phyloP scores from a whole-genome alignment of 495 filamentous ascomycete species.

The Arthonia radiata region DNA sequence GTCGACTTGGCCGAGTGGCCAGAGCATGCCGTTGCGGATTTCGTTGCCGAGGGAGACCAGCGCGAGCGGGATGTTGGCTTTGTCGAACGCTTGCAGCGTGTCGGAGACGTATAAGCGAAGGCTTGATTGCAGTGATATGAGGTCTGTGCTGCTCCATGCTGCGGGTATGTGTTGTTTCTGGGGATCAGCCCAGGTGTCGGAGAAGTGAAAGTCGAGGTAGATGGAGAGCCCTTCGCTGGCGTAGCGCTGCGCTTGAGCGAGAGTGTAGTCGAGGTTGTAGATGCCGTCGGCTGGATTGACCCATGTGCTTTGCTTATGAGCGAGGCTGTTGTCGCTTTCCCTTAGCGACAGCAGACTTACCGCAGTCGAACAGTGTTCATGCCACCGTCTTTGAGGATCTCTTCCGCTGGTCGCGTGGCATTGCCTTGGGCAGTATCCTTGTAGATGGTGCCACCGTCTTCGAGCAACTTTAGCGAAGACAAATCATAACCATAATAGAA shows the following conservation, averaged over 20 bases:
- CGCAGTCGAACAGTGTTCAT: slow-evolving; percentile 50
- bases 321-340: slow-evolving; percentile 12
- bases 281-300: slow-evolving; percentile 16
- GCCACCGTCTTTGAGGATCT: slow-evolving; percentile 34
- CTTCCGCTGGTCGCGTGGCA: slow-evolving; percentile 27
- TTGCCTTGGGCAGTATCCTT: slow-evolving; percentile 27
- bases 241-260: slow-evolving; percentile 37
- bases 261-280: slow-evolving; percentile 45
- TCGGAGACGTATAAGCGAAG: slow-evolving; percentile 41
- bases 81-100: slow-evolving; percentile 32
- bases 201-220: slow-evolving; percentile 47
- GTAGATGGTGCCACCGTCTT: slow-evolving; percentile 33
- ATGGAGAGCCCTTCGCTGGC: slow-evolving; percentile 36
- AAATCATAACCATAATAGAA: slow-evolving; percentile 46
- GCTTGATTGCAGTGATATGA: slow-evolving; percentile 31
- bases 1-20: slow-evolving; percentile 29
- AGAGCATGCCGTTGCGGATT: slow-evolving; percentile 36
- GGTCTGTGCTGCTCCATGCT: slow-evolving; percentile 29
- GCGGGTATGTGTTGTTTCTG: slow-evolving; percentile 24
- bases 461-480: slow-evolving; percentile 42
- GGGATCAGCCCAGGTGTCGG: slow-evolving; percentile 37
- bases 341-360: slow-evolving; percentile 42
- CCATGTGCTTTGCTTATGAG: slow-evolving; percentile 3
- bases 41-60: slow-evolving; percentile 50
- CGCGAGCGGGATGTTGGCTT: slow-evolving; percentile 24